A percentile compares a stretch with the other conserved stretches of the same genome.
Conservation (phyloP, 2,329 filamentous ascomycete species). For the Aspergillus sp. region DNA sequence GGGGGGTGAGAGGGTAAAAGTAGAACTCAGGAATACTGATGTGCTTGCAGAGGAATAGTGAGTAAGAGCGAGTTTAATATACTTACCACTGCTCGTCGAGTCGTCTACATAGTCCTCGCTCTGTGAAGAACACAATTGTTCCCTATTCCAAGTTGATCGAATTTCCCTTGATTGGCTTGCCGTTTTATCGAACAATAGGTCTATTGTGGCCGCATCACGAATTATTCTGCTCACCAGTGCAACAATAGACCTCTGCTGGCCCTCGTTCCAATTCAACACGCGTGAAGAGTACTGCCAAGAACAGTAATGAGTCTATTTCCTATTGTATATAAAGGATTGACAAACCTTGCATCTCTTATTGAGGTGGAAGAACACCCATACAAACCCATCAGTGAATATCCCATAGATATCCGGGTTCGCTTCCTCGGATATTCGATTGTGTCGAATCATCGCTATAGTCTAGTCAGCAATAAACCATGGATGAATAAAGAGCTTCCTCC, state of each 20-base stretch:
- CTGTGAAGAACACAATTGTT: background rate
- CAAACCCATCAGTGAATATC: background rate
- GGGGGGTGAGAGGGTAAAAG: too few species aligned
- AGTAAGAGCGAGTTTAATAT: background rate
- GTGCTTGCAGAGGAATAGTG: background rate
- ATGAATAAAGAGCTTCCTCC: background rate
- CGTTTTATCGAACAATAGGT: background rate
- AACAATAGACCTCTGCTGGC: background rate
- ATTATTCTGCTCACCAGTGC: background rate
- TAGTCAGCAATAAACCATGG: background rate
- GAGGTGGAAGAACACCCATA: background rate
- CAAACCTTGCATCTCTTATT: background rate
- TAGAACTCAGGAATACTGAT: too few species aligned
- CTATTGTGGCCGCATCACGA: background rate
- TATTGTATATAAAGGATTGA: background rate
- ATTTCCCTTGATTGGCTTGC: background rate
- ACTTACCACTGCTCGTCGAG: background rate
- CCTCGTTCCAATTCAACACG: background rate
- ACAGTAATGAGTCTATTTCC: background rate
- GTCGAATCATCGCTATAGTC: background rate
- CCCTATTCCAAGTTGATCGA: background rate
- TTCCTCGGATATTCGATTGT: background rate
- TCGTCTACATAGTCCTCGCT: too few species aligned
- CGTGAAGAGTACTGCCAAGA: background rate
- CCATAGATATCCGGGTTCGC: background rate